phyloP scores from a whole-genome alignment of 1,284 basidiomycete genomes.

The Ceratobasidium theobromae region DNA sequence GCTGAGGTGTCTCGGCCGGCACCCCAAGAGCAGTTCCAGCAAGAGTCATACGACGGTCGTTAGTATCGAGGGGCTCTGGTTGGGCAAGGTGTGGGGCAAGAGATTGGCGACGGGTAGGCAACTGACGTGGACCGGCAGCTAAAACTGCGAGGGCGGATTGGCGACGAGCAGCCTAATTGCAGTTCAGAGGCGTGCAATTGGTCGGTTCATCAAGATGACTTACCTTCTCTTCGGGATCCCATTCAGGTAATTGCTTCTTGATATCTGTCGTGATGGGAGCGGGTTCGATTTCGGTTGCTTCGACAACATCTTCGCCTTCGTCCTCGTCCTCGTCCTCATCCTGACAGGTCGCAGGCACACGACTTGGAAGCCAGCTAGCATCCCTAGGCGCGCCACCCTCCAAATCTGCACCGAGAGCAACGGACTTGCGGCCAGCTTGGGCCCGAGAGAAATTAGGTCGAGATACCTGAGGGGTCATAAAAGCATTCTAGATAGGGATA shows the following conservation, averaged over 20 bases:
- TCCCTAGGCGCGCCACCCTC: background rate
- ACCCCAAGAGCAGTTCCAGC: background rate
- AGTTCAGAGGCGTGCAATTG: background rate
- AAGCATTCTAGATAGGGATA: constrained; percentile 3
- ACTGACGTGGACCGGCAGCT: constrained; percentile 24
- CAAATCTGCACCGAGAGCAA: background rate
- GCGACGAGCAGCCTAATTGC: constrained; percentile 17
- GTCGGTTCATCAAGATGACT: background rate
- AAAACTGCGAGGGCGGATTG: constrained; percentile 28
- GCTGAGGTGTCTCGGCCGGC: constrained; percentile 2
- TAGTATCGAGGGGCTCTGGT: constrained; percentile 20
- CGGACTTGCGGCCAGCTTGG: constrained; percentile 24
- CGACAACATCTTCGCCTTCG: constrained; percentile 19
- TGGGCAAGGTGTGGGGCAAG: constrained; percentile 10
- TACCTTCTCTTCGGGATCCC: constrained; percentile 19
- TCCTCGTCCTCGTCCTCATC: background rate
- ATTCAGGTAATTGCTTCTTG: background rate
- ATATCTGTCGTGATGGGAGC: too few relatives aligned
- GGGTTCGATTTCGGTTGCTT: too few relatives aligned
- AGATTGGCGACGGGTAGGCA: constrained; percentile 20
- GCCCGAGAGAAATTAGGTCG: constrained; percentile 21
- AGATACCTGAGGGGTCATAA: constrained; percentile 28
- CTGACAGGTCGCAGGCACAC: constrained; percentile 28
- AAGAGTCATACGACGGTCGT: constrained; percentile 26
- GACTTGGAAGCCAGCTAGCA: constrained; percentile 27